These are phyloP conservation scores for Penstemon davidsonii DNA, from an alignment of 257 asterid genomes.

Conservation along the genomic window DNA sequence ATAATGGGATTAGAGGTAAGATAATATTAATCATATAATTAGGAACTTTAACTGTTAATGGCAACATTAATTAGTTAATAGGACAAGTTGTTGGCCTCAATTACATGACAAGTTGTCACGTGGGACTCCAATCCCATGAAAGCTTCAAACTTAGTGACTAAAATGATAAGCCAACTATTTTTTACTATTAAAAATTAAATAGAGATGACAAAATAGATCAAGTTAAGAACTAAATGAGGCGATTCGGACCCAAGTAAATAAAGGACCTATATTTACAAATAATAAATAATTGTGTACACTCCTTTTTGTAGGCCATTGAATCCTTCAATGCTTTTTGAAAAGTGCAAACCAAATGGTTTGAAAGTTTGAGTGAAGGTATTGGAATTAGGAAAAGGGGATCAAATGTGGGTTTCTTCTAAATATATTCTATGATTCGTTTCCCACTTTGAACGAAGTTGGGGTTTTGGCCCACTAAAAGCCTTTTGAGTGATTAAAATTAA, in stretches of 20 bases:
- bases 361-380: conserved; percentile 48
- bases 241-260: neutral
- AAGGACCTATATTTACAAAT: conserved; percentile 25
- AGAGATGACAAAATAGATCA: too few relatives aligned
- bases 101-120: conserved; percentile 36
- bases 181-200: neutral
- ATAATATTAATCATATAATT: conserved; percentile 3
- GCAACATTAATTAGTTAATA: conserved; percentile 16
- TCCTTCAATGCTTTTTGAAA: conserved; percentile 50
- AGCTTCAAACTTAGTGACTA: conserved; percentile 52
- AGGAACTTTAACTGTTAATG: conserved; percentile 28
- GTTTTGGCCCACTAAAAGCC: conserved; percentile 34
- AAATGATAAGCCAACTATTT: conserved; percentile 57
- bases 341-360: conserved; percentile 40
- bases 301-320: conserved; percentile 36
- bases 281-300: too few relatives aligned
- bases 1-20: neutral
- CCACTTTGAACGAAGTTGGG: conserved; percentile 32
- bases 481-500: neutral
- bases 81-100: too few relatives aligned
- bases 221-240: too few relatives aligned
- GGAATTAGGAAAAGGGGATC: conserved; percentile 69
- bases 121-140: conserved; percentile 63
- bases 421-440: conserved; percentile 44
- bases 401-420: conserved; percentile 32